Evolutionary conservation across 768 basidiomycete species (phyloP).

Genomic region (Chalciporus chontae): DNA sequence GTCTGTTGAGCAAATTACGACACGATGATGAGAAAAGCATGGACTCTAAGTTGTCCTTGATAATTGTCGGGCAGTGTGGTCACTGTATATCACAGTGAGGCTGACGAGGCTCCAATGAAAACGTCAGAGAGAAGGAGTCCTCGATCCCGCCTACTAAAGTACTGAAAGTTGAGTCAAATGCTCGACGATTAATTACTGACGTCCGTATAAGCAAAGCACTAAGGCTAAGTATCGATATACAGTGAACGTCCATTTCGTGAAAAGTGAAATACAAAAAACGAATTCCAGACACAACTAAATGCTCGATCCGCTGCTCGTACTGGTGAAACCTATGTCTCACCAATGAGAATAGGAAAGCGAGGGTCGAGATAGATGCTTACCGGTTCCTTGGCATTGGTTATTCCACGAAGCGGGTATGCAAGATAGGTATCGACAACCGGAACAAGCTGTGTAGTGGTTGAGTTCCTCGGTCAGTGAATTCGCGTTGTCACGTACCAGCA

Average conservation of each 20-base stretch:
- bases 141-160: too few relatives aligned
- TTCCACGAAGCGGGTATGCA: constrained; percentile 80
- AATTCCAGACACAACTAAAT: constrained; percentile 12
- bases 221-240: background rate
- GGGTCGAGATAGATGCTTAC: constrained; percentile 11
- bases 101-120: too few relatives aligned
- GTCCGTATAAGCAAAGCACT: constrained; percentile 1
- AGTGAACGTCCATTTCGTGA: background rate
- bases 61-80: too few relatives aligned
- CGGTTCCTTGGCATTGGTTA: constrained; percentile 58
- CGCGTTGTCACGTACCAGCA: constrained; percentile 49
- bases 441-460: constrained; percentile 53
- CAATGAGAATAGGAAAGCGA: constrained; percentile 2
- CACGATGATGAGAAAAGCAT: background rate
- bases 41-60: too few relatives aligned
- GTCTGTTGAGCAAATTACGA: background rate
- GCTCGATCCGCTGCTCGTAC: constrained; percentile 30
- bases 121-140: too few relatives aligned
- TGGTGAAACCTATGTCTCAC: constrained; percentile 23
- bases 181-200: background rate
- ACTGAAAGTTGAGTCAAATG: too few relatives aligned
- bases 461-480: background rate
- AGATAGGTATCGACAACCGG: constrained; percentile 85
- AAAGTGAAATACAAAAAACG: background rate
- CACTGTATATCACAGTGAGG: too few relatives aligned